Base-by-base conservation (phyloP, 116 monocot genomes). In the Cymodocea nodosa region DNA sequence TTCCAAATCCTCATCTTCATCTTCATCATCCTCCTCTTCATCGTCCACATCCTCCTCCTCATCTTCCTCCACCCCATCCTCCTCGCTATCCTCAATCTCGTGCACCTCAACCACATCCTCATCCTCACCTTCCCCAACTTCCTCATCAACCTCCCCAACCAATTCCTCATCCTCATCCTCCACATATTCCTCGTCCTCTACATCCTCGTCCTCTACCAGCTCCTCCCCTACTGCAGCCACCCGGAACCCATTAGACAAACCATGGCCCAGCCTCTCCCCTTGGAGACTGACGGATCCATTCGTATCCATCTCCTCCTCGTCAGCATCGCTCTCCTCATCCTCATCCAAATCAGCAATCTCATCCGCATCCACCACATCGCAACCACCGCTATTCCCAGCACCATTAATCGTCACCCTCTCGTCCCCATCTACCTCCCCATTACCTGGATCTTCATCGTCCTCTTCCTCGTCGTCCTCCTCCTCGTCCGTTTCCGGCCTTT, bases 401-500 rank as follows among this genome's bases (percentile, higher is more conserved):
- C 74, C 85, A 62, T 76, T 80, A 13, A 71, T 64, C 60, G 50
- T 56, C 69, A 23, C 50, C 12, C 72, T 65, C 59, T 93, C 89
- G 7, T 81, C 89, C 0, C 90, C 90, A 14, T 87, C 94, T 4
- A 90, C 77, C 74, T 95, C 95, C 4, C 90, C 95, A 44, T 84
- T 85, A 7, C 82, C 90, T 0, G 84, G 82, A 76, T 95, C 90
- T 62, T 89, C 89, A 1, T 81, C 75, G 0, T 82, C 82, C 0
- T 82, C 82, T 18, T 94, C 94, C 0, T 89, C 93, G 0, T 90
- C 90, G 4, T 86, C 85, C 15, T 94, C 93, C 11, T 93, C 92
- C 0, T 93, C 94, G 30, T 94, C 95, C 25, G 81, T 66, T 81
- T 95, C 95, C 48, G 83, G 87, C 44, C 90, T 69, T 78, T 95